Percentiles rank a stretch among this genome's conserved stretches.
Evolutionary conservation across 495 filamentous ascomycete genomes (phyloP).

Genomic region (Annulohypoxylon stygium): DNA sequence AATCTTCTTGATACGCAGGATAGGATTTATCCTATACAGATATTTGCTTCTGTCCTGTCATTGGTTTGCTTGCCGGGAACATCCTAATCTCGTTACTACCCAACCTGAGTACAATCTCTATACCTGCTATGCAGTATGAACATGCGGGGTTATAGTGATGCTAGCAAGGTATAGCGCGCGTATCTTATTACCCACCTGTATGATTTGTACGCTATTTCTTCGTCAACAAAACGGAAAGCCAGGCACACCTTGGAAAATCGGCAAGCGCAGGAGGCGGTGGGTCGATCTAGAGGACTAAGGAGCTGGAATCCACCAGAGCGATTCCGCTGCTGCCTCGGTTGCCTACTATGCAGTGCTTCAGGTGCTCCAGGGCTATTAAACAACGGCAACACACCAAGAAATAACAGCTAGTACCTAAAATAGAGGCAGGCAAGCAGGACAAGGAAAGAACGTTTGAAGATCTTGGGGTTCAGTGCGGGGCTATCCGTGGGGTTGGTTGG

Average conservation of each 20-base stretch:
- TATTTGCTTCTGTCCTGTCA: conserved; percentile 14
- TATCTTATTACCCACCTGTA: conserved; percentile 10
- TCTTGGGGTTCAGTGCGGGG: conserved; percentile 49
- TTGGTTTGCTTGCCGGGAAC: conserved; percentile 20
- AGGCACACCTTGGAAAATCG: conserved; percentile 6
- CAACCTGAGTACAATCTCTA: conserved; percentile 12
- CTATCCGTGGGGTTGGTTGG: conserved; percentile 49
- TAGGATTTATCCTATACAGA: conserved; percentile 1
- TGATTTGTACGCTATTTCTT: conserved; percentile 12
- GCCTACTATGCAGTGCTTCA: not conserved
- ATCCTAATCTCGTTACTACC: conserved; percentile 30
- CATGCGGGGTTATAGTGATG: conserved; percentile 1
- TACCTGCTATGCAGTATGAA: conserved; percentile 13
- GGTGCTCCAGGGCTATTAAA: conserved; percentile 3
- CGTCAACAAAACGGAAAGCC: not conserved
- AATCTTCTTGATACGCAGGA: not conserved
- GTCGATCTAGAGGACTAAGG: conserved; percentile 2
- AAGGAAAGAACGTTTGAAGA: conserved; percentile 45
- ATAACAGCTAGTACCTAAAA: too few relatives aligned
- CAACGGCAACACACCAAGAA: not conserved
- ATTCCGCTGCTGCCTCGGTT: conserved; percentile 16
- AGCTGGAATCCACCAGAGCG: not conserved
- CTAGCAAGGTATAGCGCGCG: conserved; percentile 14
- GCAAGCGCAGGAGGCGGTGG: conserved; percentile 10
- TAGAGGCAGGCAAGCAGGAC: conserved; percentile 12